Base-by-base conservation (phyloP, 192 early-diverging fungal genomes). In the Coemansia sp. region DNA sequence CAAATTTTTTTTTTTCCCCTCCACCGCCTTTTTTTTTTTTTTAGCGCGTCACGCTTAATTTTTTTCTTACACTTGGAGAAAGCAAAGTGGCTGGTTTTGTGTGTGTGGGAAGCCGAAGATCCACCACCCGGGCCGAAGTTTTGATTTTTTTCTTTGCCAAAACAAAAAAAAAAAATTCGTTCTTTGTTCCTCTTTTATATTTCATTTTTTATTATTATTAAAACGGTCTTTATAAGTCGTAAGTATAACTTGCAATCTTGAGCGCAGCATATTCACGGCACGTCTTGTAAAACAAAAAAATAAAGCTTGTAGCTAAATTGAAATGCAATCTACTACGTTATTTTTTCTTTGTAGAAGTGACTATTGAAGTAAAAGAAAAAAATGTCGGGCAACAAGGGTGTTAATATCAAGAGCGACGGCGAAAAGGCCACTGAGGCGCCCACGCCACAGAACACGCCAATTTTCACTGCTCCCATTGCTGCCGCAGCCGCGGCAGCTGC, bases 401-500 rank as follows among this genome's bases (percentile, higher is more conserved):
- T 88, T 30, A 74, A 86, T 67, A 88, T 88, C 87, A 88, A 86
- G 85, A 84, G 63, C 69, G 83, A 85, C 64, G 55, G 73, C 57
- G 82, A 84, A 23, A 85, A 85, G 78, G 73, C 74, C 72, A 67
- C 70, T 68, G 82, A 57, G 11, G 87, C 87, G 23, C 86, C 86
- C 14, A 87, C 86, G 13, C 85, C 85, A 50, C 88, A 89, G 78
- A 89, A 89, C 74, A 87, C 86, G 40, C 87, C 86, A 70, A 80
- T 85, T 47, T 85, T 87, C 73, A 77, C 77, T 7, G 80, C 85
- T 46, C 87, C 86, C 26, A 70, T 85, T 26, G 67, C 77, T 5
- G 44, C 68, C 10, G 67, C 66, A 2, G 67, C 82, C n/a, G 75
- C 74, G 6, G 76, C 79, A 3, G 70, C 70, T 6, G 69, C 64